These are phyloP conservation scores for Sporopachydermia lactativora DNA, from an alignment of 805 yeast species.

Conservation along the genomic window DNA sequence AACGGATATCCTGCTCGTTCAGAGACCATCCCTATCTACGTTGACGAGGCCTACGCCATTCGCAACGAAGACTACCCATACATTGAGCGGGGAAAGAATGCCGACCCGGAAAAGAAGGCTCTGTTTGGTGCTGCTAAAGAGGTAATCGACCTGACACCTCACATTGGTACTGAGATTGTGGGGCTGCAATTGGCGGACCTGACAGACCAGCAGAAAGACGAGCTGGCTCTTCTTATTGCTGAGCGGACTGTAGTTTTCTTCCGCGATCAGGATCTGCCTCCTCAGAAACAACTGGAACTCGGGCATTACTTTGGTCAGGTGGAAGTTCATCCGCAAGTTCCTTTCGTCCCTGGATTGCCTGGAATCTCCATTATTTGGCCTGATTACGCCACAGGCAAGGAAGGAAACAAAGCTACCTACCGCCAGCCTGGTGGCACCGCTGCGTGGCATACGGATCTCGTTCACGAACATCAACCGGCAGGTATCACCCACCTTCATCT, in stretches of 20 bases:
- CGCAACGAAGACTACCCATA: conserved; percentile 20
- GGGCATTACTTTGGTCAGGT: conserved; percentile 33
- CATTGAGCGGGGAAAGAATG: conserved; percentile 9
- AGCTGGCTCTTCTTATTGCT: conserved; percentile 31
- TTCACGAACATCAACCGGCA: conserved; percentile 43
- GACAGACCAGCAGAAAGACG: conserved; percentile 30
- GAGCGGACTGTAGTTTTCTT: conserved; percentile 39
- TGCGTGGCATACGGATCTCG: conserved; percentile 40
- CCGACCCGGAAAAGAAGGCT: conserved; percentile 30
- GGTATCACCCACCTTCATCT: conserved; percentile 40
- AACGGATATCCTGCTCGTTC: conserved; percentile 29
- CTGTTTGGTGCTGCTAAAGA: conserved; percentile 26
- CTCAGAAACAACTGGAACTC: conserved; percentile 27
- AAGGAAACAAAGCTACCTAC: conserved; percentile 11
- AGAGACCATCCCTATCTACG: conserved; percentile 21
- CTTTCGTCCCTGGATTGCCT: conserved; percentile 22
- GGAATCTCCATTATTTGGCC: conserved; percentile 31
- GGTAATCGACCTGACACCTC: conserved; percentile 29
- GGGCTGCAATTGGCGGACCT: conserved; percentile 31
- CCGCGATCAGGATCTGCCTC: conserved; percentile 31
- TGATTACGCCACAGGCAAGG: conserved; percentile 19
- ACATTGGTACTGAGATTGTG: conserved; percentile 35
- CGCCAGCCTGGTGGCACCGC: conserved; percentile 16
- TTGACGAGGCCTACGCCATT: conserved; percentile 26
- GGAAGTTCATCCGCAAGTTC: conserved; percentile 25